These are phyloP conservation scores for Triticum timopheevii DNA, from an alignment of 176 grass and related monocot species.

Conservation along the genomic window DNA sequence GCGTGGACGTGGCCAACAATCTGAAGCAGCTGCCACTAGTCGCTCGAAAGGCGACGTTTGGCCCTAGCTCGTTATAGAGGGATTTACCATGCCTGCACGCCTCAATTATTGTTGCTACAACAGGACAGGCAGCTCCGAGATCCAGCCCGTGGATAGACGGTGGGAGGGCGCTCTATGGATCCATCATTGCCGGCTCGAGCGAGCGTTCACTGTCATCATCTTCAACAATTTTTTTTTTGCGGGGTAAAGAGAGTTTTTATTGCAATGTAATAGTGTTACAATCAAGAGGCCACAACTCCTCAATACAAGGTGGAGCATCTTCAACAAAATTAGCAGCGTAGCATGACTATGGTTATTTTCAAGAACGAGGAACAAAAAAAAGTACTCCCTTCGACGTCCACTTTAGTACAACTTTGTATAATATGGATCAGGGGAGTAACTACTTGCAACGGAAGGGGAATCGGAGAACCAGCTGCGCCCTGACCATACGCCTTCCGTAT, in stretches of 20 bases:
- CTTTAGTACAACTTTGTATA: too few relatives aligned
- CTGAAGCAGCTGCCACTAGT: neutral
- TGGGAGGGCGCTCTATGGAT: neutral
- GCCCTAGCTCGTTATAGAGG: neutral
- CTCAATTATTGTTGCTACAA: neutral
- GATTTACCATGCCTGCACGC: neutral
- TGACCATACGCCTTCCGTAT: too few relatives aligned
- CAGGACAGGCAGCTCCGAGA: neutral
- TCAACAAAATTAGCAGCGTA: neutral
- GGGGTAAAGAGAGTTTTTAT: too few relatives aligned
- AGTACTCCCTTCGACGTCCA: too few relatives aligned
- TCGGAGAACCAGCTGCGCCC: too few relatives aligned
- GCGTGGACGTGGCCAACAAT: neutral
- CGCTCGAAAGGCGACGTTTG: slow-evolving; percentile 22
- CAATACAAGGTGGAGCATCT: too few relatives aligned
- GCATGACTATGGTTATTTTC: too few relatives aligned
- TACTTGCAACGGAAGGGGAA: too few relatives aligned
- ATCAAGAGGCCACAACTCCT: too few relatives aligned
- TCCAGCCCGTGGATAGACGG: neutral
- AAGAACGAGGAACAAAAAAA: too few relatives aligned
- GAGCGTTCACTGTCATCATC: neutral
- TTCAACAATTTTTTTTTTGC: neutral
- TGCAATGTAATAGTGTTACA: too few relatives aligned
- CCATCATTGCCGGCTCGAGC: neutral
- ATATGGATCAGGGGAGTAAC: too few relatives aligned